Evolutionary conservation across 2,329 filamentous ascomycete species (phyloP).

Genomic region (Aspergillus costaricaensis): DNA sequence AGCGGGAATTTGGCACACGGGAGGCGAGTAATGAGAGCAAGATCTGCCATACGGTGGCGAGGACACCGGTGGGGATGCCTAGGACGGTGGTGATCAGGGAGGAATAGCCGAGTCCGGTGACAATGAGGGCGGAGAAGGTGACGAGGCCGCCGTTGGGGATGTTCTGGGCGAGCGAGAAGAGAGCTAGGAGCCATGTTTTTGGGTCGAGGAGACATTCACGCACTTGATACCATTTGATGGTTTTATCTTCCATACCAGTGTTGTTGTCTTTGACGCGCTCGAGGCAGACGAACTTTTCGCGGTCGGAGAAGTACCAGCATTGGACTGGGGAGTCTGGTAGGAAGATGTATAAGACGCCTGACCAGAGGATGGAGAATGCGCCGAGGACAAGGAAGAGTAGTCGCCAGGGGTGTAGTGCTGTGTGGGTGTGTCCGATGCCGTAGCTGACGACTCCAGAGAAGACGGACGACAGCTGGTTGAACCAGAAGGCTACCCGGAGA

Average conservation of each 20-base stretch:
- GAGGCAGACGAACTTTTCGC: constrained; percentile 35
- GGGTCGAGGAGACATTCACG: constrained; percentile 9
- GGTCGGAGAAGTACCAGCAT: constrained; percentile 36
- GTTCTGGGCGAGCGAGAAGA: constrained; percentile 2
- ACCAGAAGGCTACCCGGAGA: constrained; percentile 5
- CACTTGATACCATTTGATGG: constrained; percentile 9
- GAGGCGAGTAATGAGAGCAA: neutral
- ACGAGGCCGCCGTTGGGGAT: constrained; percentile 8
- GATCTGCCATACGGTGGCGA: constrained; percentile 4
- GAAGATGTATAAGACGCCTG: constrained; percentile 29
- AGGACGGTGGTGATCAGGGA: constrained; percentile 1
- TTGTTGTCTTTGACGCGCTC: constrained; percentile 25
- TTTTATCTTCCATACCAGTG: constrained; percentile 12
- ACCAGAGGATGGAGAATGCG: constrained; percentile 31
- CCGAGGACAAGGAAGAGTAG: constrained; percentile 35
- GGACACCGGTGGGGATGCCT: neutral
- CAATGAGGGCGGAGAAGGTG: constrained; percentile 4
- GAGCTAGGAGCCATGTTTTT: constrained; percentile 8
- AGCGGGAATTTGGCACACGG: neutral
- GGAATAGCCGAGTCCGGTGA: constrained; percentile 5
- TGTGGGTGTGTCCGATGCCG: constrained; percentile 27
- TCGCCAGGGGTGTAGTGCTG: constrained; percentile 27
- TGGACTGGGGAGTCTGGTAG: constrained; percentile 40
- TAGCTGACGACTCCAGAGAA: constrained; percentile 25
- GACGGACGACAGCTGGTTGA: neutral